These are phyloP conservation scores for Trypethelium eluteriae DNA, from an alignment of 495 filamentous ascomycete species.

Conservation along the genomic window DNA sequence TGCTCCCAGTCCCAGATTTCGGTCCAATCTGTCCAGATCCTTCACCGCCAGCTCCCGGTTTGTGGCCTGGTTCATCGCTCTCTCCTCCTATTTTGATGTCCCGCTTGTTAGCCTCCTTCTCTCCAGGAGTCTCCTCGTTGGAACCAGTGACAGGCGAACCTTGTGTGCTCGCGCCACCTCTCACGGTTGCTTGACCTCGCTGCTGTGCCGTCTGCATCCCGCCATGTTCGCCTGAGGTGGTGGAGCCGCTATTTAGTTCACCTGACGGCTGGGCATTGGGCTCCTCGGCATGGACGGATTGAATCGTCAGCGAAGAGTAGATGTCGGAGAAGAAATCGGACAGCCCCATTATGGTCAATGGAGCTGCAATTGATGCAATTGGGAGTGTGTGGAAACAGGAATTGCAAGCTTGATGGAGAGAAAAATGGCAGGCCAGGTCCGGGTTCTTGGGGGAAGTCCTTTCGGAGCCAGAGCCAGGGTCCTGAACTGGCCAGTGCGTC, in stretches of 20 bases:
- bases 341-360: slow-evolving; percentile 56
- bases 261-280: slow-evolving; percentile 31
- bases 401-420: not conserved
- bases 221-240: not conserved
- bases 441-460: not conserved
- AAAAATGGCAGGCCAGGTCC: not conserved
- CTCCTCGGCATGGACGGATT: slow-evolving; percentile 53
- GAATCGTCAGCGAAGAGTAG: slow-evolving; percentile 49
- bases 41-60: slow-evolving; percentile 22
- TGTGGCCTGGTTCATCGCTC: slow-evolving; percentile 25
- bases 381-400: not conserved
- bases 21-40: slow-evolving; percentile 21
- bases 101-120: slow-evolving; percentile 32
- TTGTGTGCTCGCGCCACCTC: slow-evolving; percentile 28
- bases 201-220: slow-evolving; percentile 20
- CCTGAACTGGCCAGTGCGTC: no score
- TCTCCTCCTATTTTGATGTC: slow-evolving; percentile 20
- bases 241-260: slow-evolving; percentile 27
- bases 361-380: slow-evolving; percentile 22
- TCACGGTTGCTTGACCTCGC: slow-evolving; percentile 11
- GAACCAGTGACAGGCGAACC: slow-evolving; percentile 27
- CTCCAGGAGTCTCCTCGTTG: slow-evolving; percentile 29
- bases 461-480: not conserved
- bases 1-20: not conserved
- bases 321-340: slow-evolving; percentile 58